Base-by-base conservation (phyloP, 164 flowering plant species). In the Berberis vulgaris region DNA sequence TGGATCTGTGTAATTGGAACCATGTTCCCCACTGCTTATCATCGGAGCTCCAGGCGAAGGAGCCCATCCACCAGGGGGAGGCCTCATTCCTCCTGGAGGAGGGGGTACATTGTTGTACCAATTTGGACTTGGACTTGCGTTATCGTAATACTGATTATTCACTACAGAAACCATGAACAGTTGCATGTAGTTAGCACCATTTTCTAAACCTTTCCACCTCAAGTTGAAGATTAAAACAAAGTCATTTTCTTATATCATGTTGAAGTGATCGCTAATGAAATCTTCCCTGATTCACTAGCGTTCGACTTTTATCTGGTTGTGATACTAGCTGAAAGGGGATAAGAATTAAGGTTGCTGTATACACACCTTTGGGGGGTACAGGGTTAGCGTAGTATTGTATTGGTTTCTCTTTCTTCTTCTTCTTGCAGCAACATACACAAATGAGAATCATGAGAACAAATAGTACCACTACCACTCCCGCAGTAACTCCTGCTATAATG, bases 1-100 rank as follows among this genome's bases (percentile, higher is more conserved):
- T 4, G 83, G 78, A 0, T 83, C 87, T 1, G 95, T 82, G 76
- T 49, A 80, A 62, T 59, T 65, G 8, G 84, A 77, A 69, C 80
- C 78, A 72, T 70, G 38, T 56, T 83, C 87, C 39, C 76, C 69
- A 65, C 82, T 82, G 69, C 65, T 66, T 54, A n/a, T 66, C 63
- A 56, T 5, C 12, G 47, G 62, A 2, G 68, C 39, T 26, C 58
- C 67, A 1, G 66, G 78, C 1, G 76, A 79, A 2, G 79, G 78
- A 2, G 56, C 65, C 65, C 76, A 62, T 52, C 54, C 55, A 50
- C 68, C 60, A 1, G 9, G 3, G 2, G 45, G 45, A 6, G 55
- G 45, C 13, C 41, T 40, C 41, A 49, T 7, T 7, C 13, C 39
- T 60, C 76, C 82, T 3, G 68, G 82, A 41, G 82, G 81, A 53